Percentiles rank a stretch among this genome's conserved stretches.
These are phyloP conservation scores for Daldinia sp. DNA, from an alignment of 2,329 filamentous ascomycete species.

Conservation along the genomic window DNA sequence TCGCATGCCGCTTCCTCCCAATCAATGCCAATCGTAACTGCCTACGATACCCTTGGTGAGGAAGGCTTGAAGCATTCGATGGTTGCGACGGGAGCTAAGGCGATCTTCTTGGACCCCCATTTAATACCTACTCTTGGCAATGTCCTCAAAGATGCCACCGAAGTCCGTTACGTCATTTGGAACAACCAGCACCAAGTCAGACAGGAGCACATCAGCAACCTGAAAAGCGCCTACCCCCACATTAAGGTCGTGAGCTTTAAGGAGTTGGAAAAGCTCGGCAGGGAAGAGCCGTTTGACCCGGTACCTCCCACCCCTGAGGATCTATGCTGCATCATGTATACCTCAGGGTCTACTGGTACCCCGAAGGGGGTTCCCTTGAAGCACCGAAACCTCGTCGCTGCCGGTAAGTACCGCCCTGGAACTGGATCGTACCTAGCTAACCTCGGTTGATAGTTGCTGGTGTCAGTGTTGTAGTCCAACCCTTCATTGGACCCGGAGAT, in stretches of 20 bases:
- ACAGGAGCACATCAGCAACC: conserved; percentile 58
- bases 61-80: conserved; percentile 76
- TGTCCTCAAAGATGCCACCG: conserved; percentile 60
- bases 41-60: conserved; percentile 79
- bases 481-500: conserved; percentile 80
- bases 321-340: conserved; percentile 77
- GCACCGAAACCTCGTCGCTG: conserved; percentile 77
- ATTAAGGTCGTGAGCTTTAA: conserved; percentile 60
- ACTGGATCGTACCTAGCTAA: conserved; percentile 21
- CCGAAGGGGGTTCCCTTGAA: conserved; percentile 83
- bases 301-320: conserved; percentile 76
- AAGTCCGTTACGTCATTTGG: conserved; percentile 62
- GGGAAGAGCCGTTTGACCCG: conserved; percentile 72
- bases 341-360: conserved; percentile 81
- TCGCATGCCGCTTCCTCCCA: conserved; percentile 70
- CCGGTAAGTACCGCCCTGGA: conserved; percentile 60
- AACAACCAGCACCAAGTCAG: conserved; percentile 62
- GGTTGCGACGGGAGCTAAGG: conserved; percentile 72
- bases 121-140: conserved; percentile 67
- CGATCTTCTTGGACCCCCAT: conserved; percentile 78
- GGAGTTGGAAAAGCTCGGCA: conserved; percentile 59
- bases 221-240: conserved; percentile 58
- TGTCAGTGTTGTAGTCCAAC: conserved; percentile 78
- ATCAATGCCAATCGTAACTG: conserved; percentile 80
- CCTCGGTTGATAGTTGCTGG: conserved; percentile 68